Evolutionary conservation across 768 basidiomycete species (phyloP), one percentile per base, ranked within the genome.

Genomic region (Psilocybe subaeruginosa): DNA sequence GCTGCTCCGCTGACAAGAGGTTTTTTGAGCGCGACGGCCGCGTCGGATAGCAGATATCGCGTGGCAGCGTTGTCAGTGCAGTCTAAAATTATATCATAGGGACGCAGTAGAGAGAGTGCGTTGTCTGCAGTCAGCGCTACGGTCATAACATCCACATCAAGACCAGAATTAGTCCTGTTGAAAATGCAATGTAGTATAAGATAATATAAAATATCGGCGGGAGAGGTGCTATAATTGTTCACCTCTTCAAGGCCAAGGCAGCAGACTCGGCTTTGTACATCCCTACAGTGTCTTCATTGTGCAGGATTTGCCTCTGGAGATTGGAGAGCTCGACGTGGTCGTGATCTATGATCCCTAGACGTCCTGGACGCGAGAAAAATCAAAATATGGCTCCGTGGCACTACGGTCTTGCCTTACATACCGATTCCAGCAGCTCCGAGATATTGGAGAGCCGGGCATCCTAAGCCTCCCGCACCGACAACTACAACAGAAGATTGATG

Each of bases 61-160:
- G 95, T 95, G 2, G 91, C 87, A 1, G 90, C 86, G 64, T 97
- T 97, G 76, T 98, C 96, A 3, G 95, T 97, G 78, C 96, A 98
- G 76, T 98, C 97, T 14, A 98, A 78, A 53, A 98, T 80, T 54
- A 97, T 74, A 71, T 91, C 85, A 69, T 93, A 95, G 1, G 81
- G 69, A 9, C 70, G 64, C 9, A 96, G 77, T 19, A 92, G 74
- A 14, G 74, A 62, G n/a, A 85, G 61, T 0, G 94, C 92, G 65
- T 94, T 94, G 29, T 75, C 69, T 7, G 90, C 67, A 16, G 79
- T 72, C 43, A 97, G 78, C 0, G 86, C 81, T 12, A 78, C 69
- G 0, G 77, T 71, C 54, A 89, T 77, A 2, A 86, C 73, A 43
- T 88, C 81, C 39, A 96, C 75, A 3, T 69, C 73, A n/a, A 94